Percentiles rank a stretch among this genome's conserved stretches.
These are phyloP conservation scores for Boletus reticuloceps DNA, from an alignment of 768 basidiomycete species.

Conservation along the genomic window DNA sequence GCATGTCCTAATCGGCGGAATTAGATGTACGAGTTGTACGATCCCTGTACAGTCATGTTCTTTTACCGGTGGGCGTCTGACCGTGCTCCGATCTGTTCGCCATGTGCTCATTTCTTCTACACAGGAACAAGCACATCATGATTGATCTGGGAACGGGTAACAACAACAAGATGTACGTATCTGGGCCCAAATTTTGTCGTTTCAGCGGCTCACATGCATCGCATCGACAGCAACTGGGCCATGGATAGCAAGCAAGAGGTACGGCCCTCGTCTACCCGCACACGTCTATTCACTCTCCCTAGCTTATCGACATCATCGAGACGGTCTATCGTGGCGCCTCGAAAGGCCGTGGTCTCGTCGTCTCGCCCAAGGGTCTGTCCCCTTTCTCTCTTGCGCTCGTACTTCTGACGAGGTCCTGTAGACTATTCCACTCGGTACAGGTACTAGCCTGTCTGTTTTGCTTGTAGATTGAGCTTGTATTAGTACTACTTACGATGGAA, in stretches of 20 bases:
- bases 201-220: background rate
- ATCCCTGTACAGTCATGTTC: slow-evolving; percentile 97
- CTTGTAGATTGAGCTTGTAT: no score
- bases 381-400: accelerated
- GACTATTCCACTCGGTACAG: slow-evolving; percentile 84
- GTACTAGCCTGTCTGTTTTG: slow-evolving; percentile 40
- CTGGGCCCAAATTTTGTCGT: background rate
- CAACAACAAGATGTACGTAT: slow-evolving; percentile 94
- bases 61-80: slow-evolving; percentile 77
- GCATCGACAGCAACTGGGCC: slow-evolving; percentile 81
- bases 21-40: slow-evolving; percentile 99
- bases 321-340: slow-evolving; percentile 98
- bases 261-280: slow-evolving; percentile 9
- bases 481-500: no score
- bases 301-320: slow-evolving; percentile 98
- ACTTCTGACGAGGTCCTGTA: slow-evolving; percentile 23
- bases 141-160: slow-evolving; percentile 99
- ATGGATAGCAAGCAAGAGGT: slow-evolving; percentile 99
- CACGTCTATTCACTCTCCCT: background rate
- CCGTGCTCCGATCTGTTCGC: background rate
- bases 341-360: slow-evolving; percentile 96
- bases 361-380: slow-evolving; percentile 84
- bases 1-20: background rate
- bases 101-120: background rate
- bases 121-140: slow-evolving; percentile 98